Percentiles rank a stretch among this genome's conserved stretches.
phyloP scores from a whole-genome alignment of 2,329 filamentous ascomycete species.

The Venturia asperata region DNA sequence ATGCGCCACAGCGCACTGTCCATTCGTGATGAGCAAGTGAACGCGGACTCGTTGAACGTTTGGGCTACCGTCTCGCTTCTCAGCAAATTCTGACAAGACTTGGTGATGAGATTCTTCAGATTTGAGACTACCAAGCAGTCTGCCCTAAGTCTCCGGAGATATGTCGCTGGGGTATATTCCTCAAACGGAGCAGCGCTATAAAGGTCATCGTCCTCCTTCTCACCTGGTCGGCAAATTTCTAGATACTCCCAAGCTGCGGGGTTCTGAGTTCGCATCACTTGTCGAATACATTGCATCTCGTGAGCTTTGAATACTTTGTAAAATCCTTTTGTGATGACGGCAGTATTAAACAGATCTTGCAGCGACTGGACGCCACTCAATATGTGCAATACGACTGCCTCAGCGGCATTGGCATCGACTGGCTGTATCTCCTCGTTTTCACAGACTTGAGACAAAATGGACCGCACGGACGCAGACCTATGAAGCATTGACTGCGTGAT shows the following conservation, averaged over 20 bases:
- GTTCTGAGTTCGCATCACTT: conserved; percentile 46
- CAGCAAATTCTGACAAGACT: conserved; percentile 33
- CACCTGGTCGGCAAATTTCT: conserved; percentile 49
- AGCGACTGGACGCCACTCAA: conserved; percentile 43
- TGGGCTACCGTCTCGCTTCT: conserved; percentile 32
- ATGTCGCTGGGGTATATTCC: conserved; percentile 48
- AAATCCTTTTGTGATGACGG: conserved; percentile 49
- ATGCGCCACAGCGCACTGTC: conserved; percentile 59
- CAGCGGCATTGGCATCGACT: conserved; percentile 30
- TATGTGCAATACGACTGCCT: conserved; percentile 47
- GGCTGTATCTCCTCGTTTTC: conserved; percentile 15
- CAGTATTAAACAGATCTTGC: conserved; percentile 49
- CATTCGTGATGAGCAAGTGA: conserved; percentile 43
- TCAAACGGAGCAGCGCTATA: conserved; percentile 42
- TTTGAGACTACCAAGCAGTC: conserved; percentile 49
- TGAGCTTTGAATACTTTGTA: conserved; percentile 52
- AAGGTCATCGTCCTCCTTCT: conserved; percentile 27
- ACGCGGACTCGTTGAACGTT: conserved; percentile 44
- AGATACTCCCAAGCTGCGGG: conserved; percentile 54
- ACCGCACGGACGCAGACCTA: conserved; percentile 12
- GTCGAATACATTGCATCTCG: conserved; percentile 48
- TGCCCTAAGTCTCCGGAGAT: conserved; percentile 44
- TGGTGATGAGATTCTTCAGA: conserved; percentile 50
- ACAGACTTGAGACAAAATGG: conserved; percentile 13
- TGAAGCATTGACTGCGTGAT: neutral